Conservation (phyloP, 805 yeast genomes). For the Ogataea philodendri region DNA sequence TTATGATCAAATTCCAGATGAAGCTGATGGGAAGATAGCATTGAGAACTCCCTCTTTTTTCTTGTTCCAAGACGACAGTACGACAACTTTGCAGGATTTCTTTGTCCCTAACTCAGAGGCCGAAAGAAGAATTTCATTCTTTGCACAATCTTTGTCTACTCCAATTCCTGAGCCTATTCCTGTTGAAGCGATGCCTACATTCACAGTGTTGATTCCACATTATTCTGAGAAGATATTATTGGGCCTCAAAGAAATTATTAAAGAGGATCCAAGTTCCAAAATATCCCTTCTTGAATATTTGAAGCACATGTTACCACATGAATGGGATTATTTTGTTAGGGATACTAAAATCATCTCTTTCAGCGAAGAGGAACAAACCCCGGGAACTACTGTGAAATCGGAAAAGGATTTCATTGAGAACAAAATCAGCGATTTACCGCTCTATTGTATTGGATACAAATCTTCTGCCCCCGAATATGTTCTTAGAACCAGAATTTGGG, state of each 20-base stretch:
- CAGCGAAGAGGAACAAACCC: conserved; percentile 43
- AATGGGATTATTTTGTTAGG: conserved; percentile 78
- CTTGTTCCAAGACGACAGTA: conserved; percentile 46
- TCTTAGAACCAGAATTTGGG: conserved; percentile 81
- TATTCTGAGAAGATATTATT: conserved; percentile 49
- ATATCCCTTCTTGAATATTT: conserved; percentile 73
- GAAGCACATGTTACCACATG: conserved; percentile 65
- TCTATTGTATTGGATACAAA: conserved; percentile 70
- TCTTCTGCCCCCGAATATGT: conserved; percentile 60
- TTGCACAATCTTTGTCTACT: conserved; percentile 52
- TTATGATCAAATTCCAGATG: conserved; percentile 48
- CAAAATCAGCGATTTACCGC: conserved; percentile 62
- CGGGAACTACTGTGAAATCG: conserved; percentile 35
- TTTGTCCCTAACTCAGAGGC: conserved; percentile 48
- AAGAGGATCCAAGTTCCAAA: conserved; percentile 44
- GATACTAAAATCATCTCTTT: conserved; percentile 68
- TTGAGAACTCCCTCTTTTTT: conserved; percentile 46
- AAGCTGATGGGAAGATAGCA: conserved; percentile 38
- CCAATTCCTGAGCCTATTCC: conserved; percentile 49
- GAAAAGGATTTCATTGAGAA: conserved; percentile 37
- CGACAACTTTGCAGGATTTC: conserved; percentile 37
- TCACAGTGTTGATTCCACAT: conserved; percentile 52
- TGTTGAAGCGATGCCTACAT: conserved; percentile 46
- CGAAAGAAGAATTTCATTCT: conserved; percentile 49
- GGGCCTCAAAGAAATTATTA: conserved; percentile 44